Evolutionary conservation across 2,329 filamentous ascomycete species (phyloP), one percentile per base, ranked within the genome.

Genomic region (Tolypocladium pustulatum): DNA sequence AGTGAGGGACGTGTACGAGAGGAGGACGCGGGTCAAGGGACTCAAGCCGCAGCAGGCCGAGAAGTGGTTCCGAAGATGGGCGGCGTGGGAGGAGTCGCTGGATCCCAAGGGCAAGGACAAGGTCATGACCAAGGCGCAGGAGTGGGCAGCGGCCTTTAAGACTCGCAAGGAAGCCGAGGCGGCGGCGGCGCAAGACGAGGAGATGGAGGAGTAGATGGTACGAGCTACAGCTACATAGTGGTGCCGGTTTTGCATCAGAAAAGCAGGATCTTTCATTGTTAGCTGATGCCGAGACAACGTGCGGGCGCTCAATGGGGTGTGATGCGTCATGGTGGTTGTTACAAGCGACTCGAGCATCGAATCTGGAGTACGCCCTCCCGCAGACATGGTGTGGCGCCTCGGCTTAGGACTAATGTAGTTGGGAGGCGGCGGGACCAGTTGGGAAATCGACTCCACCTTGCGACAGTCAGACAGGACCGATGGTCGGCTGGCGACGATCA

Each of bases 21-120:
- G 92, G 51, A 88, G 92, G 68, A 79, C 82, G 32, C 84, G 82
- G 65, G 81, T 81, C 41, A 86, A 85, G 75, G 80, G 81, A 2
- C 78, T 96, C 65, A 96, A 96, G 79, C 83, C 88, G 46, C 86
- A 90, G 70, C 84, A 91, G 69, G 91, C 91, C 20, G 87, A 88
- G 76, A 88, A 86, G 69, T 90, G 96, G 79, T 99, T 97, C 76
- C 90, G 90, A 76, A 83, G 89, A 65, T 99, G 94, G 94, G 83
- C 88, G 59, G 84, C 88, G 65, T 97, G 91, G 83, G 94, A 99
- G 77, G 85, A 88, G 74, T 82, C 81, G 71, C 75, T 83, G 60
- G 90, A 89, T 2, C 76, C 80, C 61, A 75, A 89, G 80, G 83
- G 81, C 63, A 80, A 83, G 63, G 87, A 89, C 66, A 82, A 81